Base-by-base conservation (phyloP, 768 basidiomycete genomes). In the Favolaschia claudopus region DNA sequence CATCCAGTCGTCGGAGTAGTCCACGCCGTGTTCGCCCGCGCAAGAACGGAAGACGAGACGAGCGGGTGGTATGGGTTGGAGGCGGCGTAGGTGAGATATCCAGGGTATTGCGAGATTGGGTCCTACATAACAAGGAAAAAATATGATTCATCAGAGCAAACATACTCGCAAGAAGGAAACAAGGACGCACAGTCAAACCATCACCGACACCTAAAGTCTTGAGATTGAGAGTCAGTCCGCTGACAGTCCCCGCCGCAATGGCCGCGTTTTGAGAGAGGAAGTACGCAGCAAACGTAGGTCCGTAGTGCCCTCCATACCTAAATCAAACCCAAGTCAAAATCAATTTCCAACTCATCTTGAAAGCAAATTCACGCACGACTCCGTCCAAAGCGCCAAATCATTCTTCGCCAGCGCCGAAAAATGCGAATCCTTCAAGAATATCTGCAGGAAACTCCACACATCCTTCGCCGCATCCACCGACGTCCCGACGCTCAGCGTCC, bases 301-400 rank as follows among this genome's bases (percentile, higher is more conserved):
- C 89, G 67, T 88, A 89, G 63, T 89, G 89, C 1, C 89, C 88
- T 34, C 89, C 89, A 64, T 89, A 89, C 27, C 86, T 88, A 57
- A 7, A 39, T 24, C 13, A 25, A 36, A 43, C 15, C 43, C 5
- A 19, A 29, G 33, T 15, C 12, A 48, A 3, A 43, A 32, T 6
- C n/a, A 25, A 15, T 1, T n/a, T 14, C 20, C 15, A 34, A 39
- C 45, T 14, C 37, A 50, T 42, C 6, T 19, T 3, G 59, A 60
- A 25, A 0, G 25, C 34, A 55, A 42, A 12, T n/a, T n/a, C 19
- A 66, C 76, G 58, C 57, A 84, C 76, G 85, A 87, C 70, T 88
- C 86, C 2, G 86, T 85, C 87, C 87, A 89, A 45, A 89, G 72
- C 1, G 82, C 86, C 44, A 88, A 77, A 3, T 80, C 77, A 54